These are phyloP conservation scores for Pneumocystis canis DNA, from an alignment of 1,139 yeast genomes.

Conservation along the genomic window DNA sequence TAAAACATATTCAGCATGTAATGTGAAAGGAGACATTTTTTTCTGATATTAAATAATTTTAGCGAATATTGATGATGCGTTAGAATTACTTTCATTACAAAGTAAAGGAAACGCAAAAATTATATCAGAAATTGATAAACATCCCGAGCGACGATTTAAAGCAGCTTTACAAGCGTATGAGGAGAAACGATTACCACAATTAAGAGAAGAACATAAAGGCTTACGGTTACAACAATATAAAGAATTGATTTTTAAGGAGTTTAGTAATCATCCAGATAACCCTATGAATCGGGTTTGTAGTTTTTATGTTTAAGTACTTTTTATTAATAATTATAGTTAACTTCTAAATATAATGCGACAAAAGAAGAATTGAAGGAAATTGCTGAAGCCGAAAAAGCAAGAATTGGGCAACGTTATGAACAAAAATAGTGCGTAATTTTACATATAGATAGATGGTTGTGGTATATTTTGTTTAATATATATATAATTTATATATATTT, in stretches of 20 bases:
- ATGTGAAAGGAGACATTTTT: constrained; percentile 7
- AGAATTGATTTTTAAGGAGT: constrained; percentile 61
- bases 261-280: constrained; percentile 64
- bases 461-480: neutral
- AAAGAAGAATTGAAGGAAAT: constrained; percentile 7
- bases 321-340: neutral
- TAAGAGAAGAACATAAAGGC: constrained; percentile 67
- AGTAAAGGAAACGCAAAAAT: constrained; percentile 35
- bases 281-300: constrained; percentile 73
- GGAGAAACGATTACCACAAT: constrained; percentile 56
- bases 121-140: constrained; percentile 49
- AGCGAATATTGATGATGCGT: constrained; percentile 59
- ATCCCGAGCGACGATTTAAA: constrained; percentile 78
- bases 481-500: too few relatives aligned
- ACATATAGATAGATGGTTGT: neutral
- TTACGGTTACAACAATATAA: constrained; percentile 65
- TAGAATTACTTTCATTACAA: constrained; percentile 54
- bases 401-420: constrained; percentile 5
- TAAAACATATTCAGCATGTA: constrained; percentile 8
- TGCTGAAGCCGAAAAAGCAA: constrained; percentile 7
- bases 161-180: constrained; percentile 65
- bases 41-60: neutral
- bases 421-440: neutral
- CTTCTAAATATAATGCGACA: constrained; percentile 5
- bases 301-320: constrained; percentile 31